Conservation (phyloP, 495 filamentous ascomycete species). For the Annulohypoxylon stygium region DNA sequence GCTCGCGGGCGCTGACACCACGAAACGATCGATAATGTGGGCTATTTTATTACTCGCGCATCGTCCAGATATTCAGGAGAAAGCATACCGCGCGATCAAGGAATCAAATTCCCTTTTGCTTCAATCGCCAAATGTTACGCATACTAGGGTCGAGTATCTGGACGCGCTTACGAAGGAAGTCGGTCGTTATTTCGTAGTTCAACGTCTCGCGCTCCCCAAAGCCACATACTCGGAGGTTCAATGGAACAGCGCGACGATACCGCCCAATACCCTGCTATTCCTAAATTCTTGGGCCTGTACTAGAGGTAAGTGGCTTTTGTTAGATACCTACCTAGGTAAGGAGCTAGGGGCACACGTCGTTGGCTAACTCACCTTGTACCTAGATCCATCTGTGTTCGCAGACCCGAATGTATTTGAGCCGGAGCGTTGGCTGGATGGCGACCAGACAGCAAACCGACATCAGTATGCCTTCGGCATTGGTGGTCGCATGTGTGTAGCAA, state of each 20-base stretch:
- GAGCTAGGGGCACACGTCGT: background rate
- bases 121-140: conserved; percentile 74
- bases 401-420: conserved; percentile 69
- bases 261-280: conserved; percentile 75
- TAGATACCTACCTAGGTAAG: no score
- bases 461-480: conserved; percentile 81
- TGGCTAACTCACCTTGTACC: background rate
- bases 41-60: conserved; percentile 75
- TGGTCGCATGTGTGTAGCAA: conserved; percentile 76
- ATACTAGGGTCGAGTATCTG: conserved; percentile 78
- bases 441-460: conserved; percentile 63
- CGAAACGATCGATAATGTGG: conserved; percentile 62
- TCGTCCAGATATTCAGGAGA: conserved; percentile 75
- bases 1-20: conserved; percentile 59
- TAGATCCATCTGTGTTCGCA: conserved; percentile 73
- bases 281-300: conserved; percentile 58
- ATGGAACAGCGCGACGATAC: conserved; percentile 71
- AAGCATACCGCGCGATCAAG: conserved; percentile 74
- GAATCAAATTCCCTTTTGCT: conserved; percentile 72
- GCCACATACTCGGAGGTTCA: conserved; percentile 73
- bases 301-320: conserved; percentile 16
- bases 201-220: conserved; percentile 78
- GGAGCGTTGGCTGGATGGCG: conserved; percentile 71
- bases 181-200: conserved; percentile 79
- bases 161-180: conserved; percentile 78